These are phyloP conservation scores for Yamadazyma diddensiae DNA, from an alignment of 1,139 yeast species.

Conservation along the genomic window DNA sequence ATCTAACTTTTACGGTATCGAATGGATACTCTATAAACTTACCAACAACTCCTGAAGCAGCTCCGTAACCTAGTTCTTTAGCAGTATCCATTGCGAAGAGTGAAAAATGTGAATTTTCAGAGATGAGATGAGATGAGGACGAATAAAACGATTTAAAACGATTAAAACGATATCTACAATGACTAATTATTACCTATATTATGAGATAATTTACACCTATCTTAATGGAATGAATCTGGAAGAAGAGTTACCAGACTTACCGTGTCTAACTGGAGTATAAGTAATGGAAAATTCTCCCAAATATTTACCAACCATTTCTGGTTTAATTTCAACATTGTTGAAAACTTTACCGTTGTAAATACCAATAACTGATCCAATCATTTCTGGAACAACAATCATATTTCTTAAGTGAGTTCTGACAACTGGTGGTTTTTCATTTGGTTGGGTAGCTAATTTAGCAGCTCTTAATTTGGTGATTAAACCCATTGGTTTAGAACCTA, in stretches of 20 bases:
- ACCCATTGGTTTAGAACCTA: slow-evolving; percentile 94
- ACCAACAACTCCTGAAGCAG: slow-evolving; percentile 75
- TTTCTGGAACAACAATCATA: slow-evolving; percentile 99
- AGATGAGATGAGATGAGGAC: neutral
- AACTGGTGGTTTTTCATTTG: slow-evolving; percentile 95
- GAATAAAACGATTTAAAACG: no score
- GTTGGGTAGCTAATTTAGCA: slow-evolving; percentile 89
- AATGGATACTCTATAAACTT: slow-evolving; percentile 88
- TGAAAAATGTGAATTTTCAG: slow-evolving; percentile 1
- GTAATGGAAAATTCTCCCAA: slow-evolving; percentile 99
- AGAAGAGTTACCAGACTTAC: slow-evolving; percentile 97
- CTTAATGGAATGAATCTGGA: slow-evolving; percentile 75
- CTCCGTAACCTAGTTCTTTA: slow-evolving; percentile 45
- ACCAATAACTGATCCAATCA: slow-evolving; percentile 99
- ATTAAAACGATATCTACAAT: neutral
- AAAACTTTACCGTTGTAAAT: slow-evolving; percentile 99
- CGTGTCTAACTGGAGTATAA: slow-evolving; percentile 99
- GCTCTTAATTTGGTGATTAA: slow-evolving; percentile 97
- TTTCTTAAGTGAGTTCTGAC: slow-evolving; percentile 99
- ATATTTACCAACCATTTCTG: slow-evolving; percentile 99
- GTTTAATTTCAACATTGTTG: slow-evolving; percentile 98
- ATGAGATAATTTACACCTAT: slow-evolving; percentile 17
- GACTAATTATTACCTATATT: slow-evolving; percentile 1
- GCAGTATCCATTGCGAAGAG: slow-evolving; percentile 18
- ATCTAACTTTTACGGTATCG: slow-evolving; percentile 86